Base-by-base conservation (phyloP, 352 stramenopile species). In the Pythium dissimile region DNA sequence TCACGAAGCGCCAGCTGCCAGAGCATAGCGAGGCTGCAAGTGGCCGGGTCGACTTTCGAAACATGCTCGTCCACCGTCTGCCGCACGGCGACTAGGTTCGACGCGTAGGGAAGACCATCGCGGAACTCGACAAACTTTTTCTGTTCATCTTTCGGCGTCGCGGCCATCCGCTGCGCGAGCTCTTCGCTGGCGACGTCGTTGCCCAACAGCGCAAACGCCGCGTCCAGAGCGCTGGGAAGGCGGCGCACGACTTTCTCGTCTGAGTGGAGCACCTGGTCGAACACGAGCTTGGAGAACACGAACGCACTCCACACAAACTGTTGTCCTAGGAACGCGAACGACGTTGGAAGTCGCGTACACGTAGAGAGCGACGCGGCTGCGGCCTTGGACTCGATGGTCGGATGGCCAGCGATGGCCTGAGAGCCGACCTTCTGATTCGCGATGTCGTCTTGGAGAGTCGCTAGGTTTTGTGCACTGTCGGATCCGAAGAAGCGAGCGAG, bases 251-350 rank as follows among this genome's bases (percentile, higher is more conserved):
- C 56, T 18, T 70, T 70, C 0, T 31, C 24, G 5, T 47, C 16
- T 6, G 54, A 8, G 21, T 62, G 21, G 21, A 64, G 3, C 1
- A 71, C 53, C 39, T 64, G 46, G 24, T 71, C 64, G 23, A 48
- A 71, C 10, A 71, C 64, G 27, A 71, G 37, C 31, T 64, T 59
- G 23, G 58, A 67, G n/a, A 71, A 67, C 20, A 67, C 48, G 34
- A 71, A 71, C 30, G 64, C 64, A 49, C 53, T 67, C 64, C 58
- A 71, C 13, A 67, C 64, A 54, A 67, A 67, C 32, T 62, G 53
- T 38, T 71, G 64, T 0, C 64, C 64, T 15, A 67, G 20, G 10
- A 71, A 50, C 15, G 47, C 34, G 49, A 67, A 67, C 11, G 64
- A 55, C 16, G 49, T 59, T 11, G 64, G 53, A 5, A 61, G 18